Percentiles rank a stretch among this genome's conserved stretches.
Conservation (phyloP, 2,329 filamentous ascomycete genomes). For the Ophiosphaerella korrae region DNA sequence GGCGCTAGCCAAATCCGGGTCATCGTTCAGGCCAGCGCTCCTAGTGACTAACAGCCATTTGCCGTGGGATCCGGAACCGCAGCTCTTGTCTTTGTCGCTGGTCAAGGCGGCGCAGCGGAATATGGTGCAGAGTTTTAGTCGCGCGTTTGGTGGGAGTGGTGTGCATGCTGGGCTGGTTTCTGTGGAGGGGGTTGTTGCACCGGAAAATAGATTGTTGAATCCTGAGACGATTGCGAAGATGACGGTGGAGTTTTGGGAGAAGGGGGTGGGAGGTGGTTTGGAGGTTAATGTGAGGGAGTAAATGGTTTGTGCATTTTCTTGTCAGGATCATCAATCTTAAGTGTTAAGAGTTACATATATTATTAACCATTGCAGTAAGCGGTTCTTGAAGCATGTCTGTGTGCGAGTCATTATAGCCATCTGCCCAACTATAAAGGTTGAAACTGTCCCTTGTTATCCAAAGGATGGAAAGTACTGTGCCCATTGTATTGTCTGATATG, state of each 20-base stretch:
- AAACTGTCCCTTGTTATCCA: constrained; percentile 1
- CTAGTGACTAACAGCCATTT: constrained; percentile 58
- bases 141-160: constrained; percentile 48
- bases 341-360: too few relatives aligned
- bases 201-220: constrained; percentile 50
- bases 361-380: too few relatives aligned
- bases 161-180: constrained; percentile 57
- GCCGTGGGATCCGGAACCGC: constrained; percentile 54
- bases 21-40: constrained; percentile 50
- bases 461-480: constrained; percentile 16
- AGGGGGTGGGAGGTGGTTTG: constrained; percentile 39
- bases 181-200: constrained; percentile 52
- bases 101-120: constrained; percentile 60
- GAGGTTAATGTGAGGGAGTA: constrained; percentile 48
- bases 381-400: too few relatives aligned
- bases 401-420: too few relatives aligned
- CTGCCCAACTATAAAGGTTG: too few relatives aligned
- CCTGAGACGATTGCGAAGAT: constrained; percentile 54
- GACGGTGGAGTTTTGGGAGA: constrained; percentile 52
- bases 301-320: not conserved
- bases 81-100: constrained; percentile 57
- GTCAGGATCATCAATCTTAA: too few relatives aligned
- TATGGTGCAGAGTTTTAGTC: constrained; percentile 52
- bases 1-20: constrained; percentile 36
- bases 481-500: constrained; percentile 14